Conservation (phyloP, 768 basidiomycete species). For the Russula ochroleuca region DNA sequence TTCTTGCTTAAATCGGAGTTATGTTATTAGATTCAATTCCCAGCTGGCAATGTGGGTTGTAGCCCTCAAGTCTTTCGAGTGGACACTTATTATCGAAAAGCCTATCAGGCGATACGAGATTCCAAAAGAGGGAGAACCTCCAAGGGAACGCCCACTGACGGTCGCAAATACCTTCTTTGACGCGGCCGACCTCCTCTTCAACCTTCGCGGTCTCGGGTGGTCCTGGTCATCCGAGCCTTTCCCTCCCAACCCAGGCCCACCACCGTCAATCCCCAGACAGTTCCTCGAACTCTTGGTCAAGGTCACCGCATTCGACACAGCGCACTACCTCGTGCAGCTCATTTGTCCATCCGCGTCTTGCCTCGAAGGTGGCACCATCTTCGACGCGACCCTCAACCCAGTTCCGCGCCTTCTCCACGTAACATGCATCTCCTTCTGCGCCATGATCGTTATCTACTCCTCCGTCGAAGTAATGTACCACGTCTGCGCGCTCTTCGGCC, state of each 20-base stretch:
- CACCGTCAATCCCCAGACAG: not conserved
- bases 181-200: constrained; percentile 23
- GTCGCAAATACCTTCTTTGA: constrained; percentile 12
- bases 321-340: constrained; percentile 19
- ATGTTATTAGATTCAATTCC: not conserved
- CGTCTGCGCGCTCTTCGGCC: constrained; percentile 29
- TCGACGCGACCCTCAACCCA: constrained; percentile 10
- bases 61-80: constrained; percentile 20
- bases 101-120: constrained; percentile 17
- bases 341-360: constrained; percentile 14
- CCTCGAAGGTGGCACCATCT: constrained; percentile 23
- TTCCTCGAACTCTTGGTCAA: constrained; percentile 5
- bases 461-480: constrained; percentile 30
- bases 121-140: not conserved
- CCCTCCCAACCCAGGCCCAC: not conserved
- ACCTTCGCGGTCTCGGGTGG: constrained; percentile 28
- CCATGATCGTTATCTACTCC: constrained; percentile 24
- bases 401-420: constrained; percentile 2
- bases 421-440: constrained; percentile 13
- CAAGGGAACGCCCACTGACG: constrained; percentile 12
- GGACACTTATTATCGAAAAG: constrained; percentile 15
- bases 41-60: constrained; percentile 18
- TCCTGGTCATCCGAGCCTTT: constrained; percentile 25
- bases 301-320: constrained; percentile 9
- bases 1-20: not conserved